Evolutionary conservation across 768 basidiomycete genomes (phyloP), one percentile per base, ranked within the genome.

Genomic region (Sporobolomyces phaffii): DNA sequence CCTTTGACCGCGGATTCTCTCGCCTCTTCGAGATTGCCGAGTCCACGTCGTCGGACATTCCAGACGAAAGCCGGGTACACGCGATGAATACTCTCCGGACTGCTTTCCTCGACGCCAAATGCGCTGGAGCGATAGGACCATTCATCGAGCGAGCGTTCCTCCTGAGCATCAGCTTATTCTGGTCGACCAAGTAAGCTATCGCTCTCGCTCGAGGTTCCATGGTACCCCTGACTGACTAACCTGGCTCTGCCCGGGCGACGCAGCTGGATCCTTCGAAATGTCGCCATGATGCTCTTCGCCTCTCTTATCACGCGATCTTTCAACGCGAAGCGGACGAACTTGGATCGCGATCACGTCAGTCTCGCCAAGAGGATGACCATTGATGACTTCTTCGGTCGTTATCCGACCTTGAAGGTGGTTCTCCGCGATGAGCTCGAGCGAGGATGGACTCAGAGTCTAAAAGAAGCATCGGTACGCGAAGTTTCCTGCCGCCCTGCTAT

Each of bases 231-330:
- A 38, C 38, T 38, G 38, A 8, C 44, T 44, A 7, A 29, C 36
- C 2, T n/a, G 2, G 2, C 29, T 22, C 10, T 24, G 40, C 44
- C 45, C 8, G 1, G 2, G 24, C 5, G 15, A 3, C 5, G 9
- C 43, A 72, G 70, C 60, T 72, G 71, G 71, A 69, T 68, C 43
- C 56, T 59, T 10, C 66, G 71, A 31, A 72, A 72, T 51, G 71
- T 64, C 40, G 66, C 67, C 18, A 62, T 72, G 57, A 65, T 72
- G 64, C 61, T 69, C 36, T 72, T 62, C 52, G 61, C 64, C 22
- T 43, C 71, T 11, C 71, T 72, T 47, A 45, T 62, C 47, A 65
- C 51, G 3, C 66, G 71, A 22, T 34, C 67, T 11, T 62, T 72
- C 53, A 62, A 63, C 31, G 41, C 67, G 1, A 44, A 49, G 9